Conservation (phyloP, 2,329 filamentous ascomycete species). For the Ceratocystis eucalypticola region DNA sequence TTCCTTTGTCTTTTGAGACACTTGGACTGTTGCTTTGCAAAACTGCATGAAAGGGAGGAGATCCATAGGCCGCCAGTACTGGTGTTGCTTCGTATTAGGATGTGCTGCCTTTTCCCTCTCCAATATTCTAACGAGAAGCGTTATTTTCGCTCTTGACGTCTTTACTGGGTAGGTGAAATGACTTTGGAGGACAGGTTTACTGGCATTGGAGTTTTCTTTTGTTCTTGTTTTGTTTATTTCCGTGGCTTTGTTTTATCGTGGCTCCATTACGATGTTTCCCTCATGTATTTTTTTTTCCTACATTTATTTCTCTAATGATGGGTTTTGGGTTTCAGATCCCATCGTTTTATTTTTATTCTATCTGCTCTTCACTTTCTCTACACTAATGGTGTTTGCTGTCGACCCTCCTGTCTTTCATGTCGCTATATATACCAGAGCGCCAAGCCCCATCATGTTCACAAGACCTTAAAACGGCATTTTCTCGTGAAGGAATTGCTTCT, state of each 20-base stretch:
- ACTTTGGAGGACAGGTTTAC: not conserved
- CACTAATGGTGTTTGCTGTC: not conserved
- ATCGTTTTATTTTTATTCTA: slow-evolving; percentile 5
- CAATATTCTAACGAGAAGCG: not conserved
- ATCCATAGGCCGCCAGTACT: not conserved
- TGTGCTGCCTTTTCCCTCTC: not conserved
- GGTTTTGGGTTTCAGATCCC: not conserved
- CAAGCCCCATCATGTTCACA: not conserved
- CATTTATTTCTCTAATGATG: not conserved
- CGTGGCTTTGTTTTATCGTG: not conserved
- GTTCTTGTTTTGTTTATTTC: slow-evolving; percentile 4
- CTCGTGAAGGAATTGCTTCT: slow-evolving; percentile 48
- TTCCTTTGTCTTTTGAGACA: slow-evolving; percentile 4
- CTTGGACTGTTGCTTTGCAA: not conserved
- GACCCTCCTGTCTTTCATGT: no score
- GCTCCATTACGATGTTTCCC: not conserved
- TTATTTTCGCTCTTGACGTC: not conserved
- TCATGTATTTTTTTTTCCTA: slow-evolving; percentile 2
- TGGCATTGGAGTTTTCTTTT: slow-evolving; percentile 4
- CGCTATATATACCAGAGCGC: no score
- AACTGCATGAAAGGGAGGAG: not conserved
- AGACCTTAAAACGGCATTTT: slow-evolving; percentile 26
- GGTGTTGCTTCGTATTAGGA: not conserved
- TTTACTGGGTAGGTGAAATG: slow-evolving; percentile 8
- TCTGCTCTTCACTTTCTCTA: not conserved